A percentile compares a stretch with the other conserved stretches of the same genome.
Conservation (phyloP, 192 early-diverging fungal genomes). For the Backusella sp. region DNA sequence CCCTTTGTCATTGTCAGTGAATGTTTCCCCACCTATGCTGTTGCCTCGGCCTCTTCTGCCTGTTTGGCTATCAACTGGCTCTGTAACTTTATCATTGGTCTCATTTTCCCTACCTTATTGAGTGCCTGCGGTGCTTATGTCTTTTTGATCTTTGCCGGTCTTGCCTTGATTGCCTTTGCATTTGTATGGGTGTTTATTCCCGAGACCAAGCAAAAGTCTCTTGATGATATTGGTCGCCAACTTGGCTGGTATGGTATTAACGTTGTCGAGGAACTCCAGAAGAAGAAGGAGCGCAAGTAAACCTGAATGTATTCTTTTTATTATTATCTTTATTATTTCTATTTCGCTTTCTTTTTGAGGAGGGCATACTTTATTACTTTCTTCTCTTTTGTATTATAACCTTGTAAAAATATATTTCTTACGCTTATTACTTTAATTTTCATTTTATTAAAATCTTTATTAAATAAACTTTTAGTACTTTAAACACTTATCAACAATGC, state of each 20-base stretch:
- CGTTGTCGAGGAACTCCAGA: too few species aligned
- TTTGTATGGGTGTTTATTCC: slow-evolving; percentile 48
- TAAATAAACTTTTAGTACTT: too few species aligned
- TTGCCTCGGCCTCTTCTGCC: slow-evolving; percentile 50
- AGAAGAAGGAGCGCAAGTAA: too few species aligned
- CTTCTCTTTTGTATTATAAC: too few species aligned
- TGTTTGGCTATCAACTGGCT: slow-evolving; percentile 48
- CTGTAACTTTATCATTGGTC: slow-evolving; percentile 52
- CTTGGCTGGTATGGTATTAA: slow-evolving; percentile 32
- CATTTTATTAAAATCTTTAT: too few species aligned
- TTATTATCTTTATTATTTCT: too few species aligned
- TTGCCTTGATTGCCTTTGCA: slow-evolving; percentile 35
- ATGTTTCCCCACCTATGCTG: slow-evolving; percentile 50
- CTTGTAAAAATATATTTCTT: too few species aligned
- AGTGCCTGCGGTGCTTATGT: slow-evolving; percentile 46
- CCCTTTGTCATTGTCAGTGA: slow-evolving; percentile 59
- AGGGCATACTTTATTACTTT: too few species aligned
- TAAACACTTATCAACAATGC: too few species aligned
- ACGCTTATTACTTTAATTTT: too few species aligned
- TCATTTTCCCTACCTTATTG: slow-evolving; percentile 49
- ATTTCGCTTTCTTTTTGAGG: too few species aligned
- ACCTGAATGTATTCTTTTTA: too few species aligned
- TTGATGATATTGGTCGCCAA: slow-evolving; percentile 56
- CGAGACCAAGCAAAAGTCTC: slow-evolving; percentile 56
- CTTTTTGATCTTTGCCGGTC: slow-evolving; percentile 52